Percentiles rank a stretch among this genome's conserved stretches.
These are phyloP conservation scores for Coemansia pectinata DNA, from an alignment of 192 early-diverging fungal genomes.

Conservation along the genomic window DNA sequence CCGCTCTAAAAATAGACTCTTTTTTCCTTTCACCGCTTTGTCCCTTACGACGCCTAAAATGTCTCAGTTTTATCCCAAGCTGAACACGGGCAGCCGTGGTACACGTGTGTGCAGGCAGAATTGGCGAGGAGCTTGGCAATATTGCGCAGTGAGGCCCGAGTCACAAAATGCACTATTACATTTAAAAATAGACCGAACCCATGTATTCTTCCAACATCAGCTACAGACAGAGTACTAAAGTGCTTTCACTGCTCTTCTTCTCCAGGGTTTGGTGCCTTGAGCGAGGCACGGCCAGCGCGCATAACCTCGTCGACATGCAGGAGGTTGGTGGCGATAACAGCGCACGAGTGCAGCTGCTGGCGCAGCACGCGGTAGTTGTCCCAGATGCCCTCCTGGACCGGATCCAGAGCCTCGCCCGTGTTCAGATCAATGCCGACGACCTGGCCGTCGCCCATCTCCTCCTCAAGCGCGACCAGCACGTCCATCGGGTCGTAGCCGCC, in stretches of 20 bases:
- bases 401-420: conserved; percentile 93
- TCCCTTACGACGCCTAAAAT: not conserved
- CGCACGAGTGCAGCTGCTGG: conserved; percentile 94
- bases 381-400: conserved; percentile 91
- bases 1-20: not conserved
- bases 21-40: not conserved
- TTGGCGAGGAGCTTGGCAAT: not conserved
- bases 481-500: conserved; percentile 97
- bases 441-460: conserved; percentile 90
- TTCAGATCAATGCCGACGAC: conserved; percentile 91
- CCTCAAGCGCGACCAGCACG: conserved; percentile 89
- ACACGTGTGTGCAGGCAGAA: too few species aligned
- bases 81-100: too few species aligned
- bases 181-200: not conserved
- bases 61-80: not conserved
- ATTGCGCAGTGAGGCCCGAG: too few species aligned
- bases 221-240: too few species aligned
- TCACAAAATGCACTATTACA: too few species aligned
- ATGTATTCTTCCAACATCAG: not conserved
- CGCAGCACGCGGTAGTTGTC: conserved; percentile 98
- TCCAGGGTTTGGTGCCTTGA: conserved; percentile 55
- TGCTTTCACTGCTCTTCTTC: conserved; percentile 23
- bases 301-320: conserved; percentile 99
- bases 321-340: conserved; percentile 98
- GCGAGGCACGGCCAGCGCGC: conserved; percentile 65